These are phyloP conservation scores for Chrysoporthe deuterocubensis DNA, from an alignment of 2,329 filamentous ascomycete species.

Conservation along the genomic window DNA sequence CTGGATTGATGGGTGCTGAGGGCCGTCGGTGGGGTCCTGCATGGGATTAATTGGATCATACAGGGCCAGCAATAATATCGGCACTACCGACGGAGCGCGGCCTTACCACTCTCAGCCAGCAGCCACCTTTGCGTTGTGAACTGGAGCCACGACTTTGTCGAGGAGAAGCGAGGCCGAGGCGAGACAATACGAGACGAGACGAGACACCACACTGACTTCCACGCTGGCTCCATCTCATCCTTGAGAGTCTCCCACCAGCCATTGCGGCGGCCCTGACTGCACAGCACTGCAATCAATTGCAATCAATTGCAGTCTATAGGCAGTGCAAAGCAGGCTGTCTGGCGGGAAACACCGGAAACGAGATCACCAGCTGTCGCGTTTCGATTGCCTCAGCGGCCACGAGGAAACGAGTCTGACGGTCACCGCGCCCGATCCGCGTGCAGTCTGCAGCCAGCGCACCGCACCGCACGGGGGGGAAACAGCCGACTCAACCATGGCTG, in stretches of 20 bases:
- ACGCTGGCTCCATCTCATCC: conserved; percentile 1
- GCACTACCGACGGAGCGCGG: conserved; percentile 25
- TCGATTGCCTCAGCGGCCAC: conserved; percentile 25
- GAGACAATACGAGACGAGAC: conserved; percentile 5
- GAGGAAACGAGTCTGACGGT: conserved; percentile 14
- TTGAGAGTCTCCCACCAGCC: neutral
- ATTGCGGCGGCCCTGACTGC: conserved; percentile 5
- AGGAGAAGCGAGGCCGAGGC: conserved; percentile 6
- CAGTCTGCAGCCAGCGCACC: neutral
- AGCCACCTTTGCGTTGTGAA: conserved; percentile 15
- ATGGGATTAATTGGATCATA: conserved; percentile 27
- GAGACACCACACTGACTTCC: neutral
- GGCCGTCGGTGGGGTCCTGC: conserved; percentile 4
- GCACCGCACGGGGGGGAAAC: conserved; percentile 11
- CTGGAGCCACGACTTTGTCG: neutral
- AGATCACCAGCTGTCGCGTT: conserved; percentile 11
- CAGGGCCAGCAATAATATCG: conserved; percentile 28
- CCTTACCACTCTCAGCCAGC: conserved; percentile 21
- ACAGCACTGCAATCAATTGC: conserved; percentile 6
- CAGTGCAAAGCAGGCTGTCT: conserved; percentile 1
- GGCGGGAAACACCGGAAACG: neutral
- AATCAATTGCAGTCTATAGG: conserved; percentile 7
- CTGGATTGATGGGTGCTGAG: conserved; percentile 5
- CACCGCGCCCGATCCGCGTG: conserved; percentile 1
- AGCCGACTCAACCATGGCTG: conserved; percentile 49